Evolutionary conservation across 1,139 yeast species (phyloP), one percentile per base, ranked within the genome.

Genomic region (Pichia sp.): DNA sequence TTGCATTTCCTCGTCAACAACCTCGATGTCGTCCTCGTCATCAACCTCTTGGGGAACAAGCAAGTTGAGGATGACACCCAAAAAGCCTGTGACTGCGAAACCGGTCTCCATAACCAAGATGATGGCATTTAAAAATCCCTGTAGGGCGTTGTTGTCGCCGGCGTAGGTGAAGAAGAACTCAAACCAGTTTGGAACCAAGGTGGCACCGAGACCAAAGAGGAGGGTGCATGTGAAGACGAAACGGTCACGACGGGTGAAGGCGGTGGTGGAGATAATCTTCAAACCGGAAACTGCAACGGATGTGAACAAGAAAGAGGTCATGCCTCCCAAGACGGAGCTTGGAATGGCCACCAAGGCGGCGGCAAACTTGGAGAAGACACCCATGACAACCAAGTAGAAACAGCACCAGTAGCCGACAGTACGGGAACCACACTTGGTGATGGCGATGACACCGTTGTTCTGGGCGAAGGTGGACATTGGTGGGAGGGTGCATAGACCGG

Each of bases 391-490:
- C 65, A 90, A 74, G 74, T 87, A 87, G 72, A 86, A 84, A 63
- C 95, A 89, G 75, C 93, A 84, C 87, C 95, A 89, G 73, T 86
- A 87, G 48, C 97, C 97, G 38, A 85, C 96, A 47, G 78, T 76
- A 71, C 95, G 80, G 64, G 86, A 84, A 54, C 96, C 97, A 73
- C 96, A 89, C 68, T 88, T 89, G 52, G 97, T 90, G 67, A 90
- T 78, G 44, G 95, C 85, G 62, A 90, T 89, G 58, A 90, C 96
- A 74, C 97, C 97, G 69, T 90, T 90, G 72, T 90, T 90, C 71
- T 90, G 97, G 13, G 97, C 96, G 74, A 90, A 90, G 0, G 93
- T 85, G 15, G 93, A 84, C 81, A 90, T 78, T 56, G 96, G 96
- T 47, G 95, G 86, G 57, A 87, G 75, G 13, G 90, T 85, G 76